Conservation (phyloP, 2,329 filamentous ascomycete genomes). For the Aspergillus flavus region DNA sequence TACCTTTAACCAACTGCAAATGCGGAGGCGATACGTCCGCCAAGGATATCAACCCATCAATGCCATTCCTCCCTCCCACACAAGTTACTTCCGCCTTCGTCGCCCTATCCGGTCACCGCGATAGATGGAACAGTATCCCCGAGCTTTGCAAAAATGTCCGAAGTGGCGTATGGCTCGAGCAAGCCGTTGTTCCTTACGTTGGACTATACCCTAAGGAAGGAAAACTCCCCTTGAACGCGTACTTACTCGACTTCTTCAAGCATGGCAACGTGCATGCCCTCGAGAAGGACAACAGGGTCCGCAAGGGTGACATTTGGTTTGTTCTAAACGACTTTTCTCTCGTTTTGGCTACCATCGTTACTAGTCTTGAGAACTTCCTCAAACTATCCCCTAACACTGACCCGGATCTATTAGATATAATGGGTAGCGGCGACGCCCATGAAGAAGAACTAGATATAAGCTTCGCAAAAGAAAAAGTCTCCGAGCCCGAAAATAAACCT, state of each 20-base stretch:
- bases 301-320: constrained; percentile 71
- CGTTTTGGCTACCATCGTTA: constrained; percentile 40
- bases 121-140: constrained; percentile 65
- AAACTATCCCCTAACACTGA: not conserved
- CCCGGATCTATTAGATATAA: not conserved
- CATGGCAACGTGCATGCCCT: constrained; percentile 61
- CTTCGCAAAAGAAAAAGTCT: not conserved
- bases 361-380: not conserved
- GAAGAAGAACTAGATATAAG: not conserved
- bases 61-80: not conserved
- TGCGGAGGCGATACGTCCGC: constrained; percentile 32
- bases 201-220: constrained; percentile 60
- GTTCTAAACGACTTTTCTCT: constrained; percentile 67
- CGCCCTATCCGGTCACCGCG: constrained; percentile 30
- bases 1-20: not conserved
- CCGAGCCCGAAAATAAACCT: not conserved
- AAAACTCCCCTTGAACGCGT: constrained; percentile 37
- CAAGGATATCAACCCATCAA: not conserved
- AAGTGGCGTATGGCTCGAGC: constrained; percentile 72
- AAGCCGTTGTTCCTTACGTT: constrained; percentile 71
- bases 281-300: constrained; percentile 67
- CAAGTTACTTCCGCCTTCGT: not conserved
- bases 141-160: constrained; percentile 70
- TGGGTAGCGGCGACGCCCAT: not conserved
- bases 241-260: constrained; percentile 74